Evolutionary conservation across 768 basidiomycete genomes (phyloP), one percentile per base, ranked within the genome.

Genomic region (Xanthoconium stramineum): DNA sequence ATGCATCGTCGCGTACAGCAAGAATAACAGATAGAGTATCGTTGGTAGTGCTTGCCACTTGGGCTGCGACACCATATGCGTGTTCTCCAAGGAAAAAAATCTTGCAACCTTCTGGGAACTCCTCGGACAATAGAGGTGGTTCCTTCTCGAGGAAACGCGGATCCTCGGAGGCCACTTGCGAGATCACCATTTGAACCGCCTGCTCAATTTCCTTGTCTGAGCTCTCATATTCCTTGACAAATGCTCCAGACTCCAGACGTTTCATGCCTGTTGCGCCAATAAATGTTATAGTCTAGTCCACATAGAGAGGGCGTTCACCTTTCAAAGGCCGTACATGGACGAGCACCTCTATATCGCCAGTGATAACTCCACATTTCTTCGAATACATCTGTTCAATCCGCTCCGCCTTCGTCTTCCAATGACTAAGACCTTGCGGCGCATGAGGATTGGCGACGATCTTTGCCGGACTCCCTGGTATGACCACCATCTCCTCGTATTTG

Each of bases 61-160:
- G 90, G 0, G 95, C 94, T 14, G 96, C 93, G 3, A 91, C 87
- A n/a, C 97, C 97, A 66, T 96, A 99, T 0, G 91, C 93, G 68
- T 93, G 87, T 65, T 91, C 88, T 15, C 96, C 95, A 9, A 98
- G 80, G 84, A 98, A 98, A 74, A 99, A 97, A 30, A 98, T 90
- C 67, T 88, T 91, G 69, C 85, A 89, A 1, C 89, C 91, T 0
- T 83, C 84, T 0, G 95, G 94, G 74, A 92, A 98, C 68, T 98
- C 97, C 51, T 93, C 86, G 0, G 84, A 79, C 32, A 98, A 73
- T 0, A 91, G 85, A 0, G 92, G 89, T 0, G 97, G 83, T 10
- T 83, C 85, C 63, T 83, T 82, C 72, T 98, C 97, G 43, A 91
- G 54, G 69, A 81, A 91, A 30, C 90, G 86, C 29, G 93, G 89